A percentile compares a stretch with the other conserved stretches of the same genome.
Evolutionary conservation across 805 yeast species (phyloP).

Genomic region (Diddensiella caesifluorescens): DNA sequence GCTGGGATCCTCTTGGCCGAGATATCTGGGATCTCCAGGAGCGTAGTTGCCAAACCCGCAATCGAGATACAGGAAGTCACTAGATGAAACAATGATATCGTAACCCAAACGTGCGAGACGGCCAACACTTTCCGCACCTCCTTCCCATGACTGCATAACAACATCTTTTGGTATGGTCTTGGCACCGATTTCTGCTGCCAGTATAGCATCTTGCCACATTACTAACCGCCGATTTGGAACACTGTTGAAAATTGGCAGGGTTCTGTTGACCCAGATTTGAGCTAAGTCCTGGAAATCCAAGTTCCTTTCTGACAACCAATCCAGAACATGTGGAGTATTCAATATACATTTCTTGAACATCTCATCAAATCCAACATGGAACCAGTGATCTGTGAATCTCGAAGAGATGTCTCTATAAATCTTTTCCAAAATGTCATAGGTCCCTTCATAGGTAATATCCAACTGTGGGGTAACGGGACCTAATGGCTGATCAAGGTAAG

Average conservation of each 20-base stretch:
- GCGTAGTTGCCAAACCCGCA: constrained; percentile 38
- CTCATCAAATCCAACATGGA: constrained; percentile 41
- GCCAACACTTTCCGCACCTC: constrained; percentile 23
- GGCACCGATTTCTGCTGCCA: constrained; percentile 26
- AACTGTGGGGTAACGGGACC: constrained; percentile 41
- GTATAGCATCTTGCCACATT: constrained; percentile 39
- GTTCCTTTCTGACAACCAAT: constrained; percentile 28
- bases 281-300: constrained; percentile 30
- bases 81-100: constrained; percentile 36
- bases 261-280: constrained; percentile 35
- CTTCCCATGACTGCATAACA: constrained; percentile 36
- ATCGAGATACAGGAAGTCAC: constrained; percentile 35
- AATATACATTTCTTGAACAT: constrained; percentile 32
- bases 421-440: constrained; percentile 31
- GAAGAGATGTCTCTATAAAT: constrained; percentile 33
- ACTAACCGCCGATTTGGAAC: constrained; percentile 28
- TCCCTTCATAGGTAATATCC: constrained; percentile 30
- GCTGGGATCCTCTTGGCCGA: constrained; percentile 24
- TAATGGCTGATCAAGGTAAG: constrained; percentile 29
- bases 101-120: constrained; percentile 33
- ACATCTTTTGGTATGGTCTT: constrained; percentile 31
- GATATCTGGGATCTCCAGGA: constrained; percentile 33
- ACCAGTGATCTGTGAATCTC: constrained; percentile 33
- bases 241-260: constrained; percentile 32
- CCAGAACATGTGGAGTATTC: constrained; percentile 22